Evolutionary conservation across 73 alveolate species (phyloP).

Genomic region (Uronychia binucleata): DNA sequence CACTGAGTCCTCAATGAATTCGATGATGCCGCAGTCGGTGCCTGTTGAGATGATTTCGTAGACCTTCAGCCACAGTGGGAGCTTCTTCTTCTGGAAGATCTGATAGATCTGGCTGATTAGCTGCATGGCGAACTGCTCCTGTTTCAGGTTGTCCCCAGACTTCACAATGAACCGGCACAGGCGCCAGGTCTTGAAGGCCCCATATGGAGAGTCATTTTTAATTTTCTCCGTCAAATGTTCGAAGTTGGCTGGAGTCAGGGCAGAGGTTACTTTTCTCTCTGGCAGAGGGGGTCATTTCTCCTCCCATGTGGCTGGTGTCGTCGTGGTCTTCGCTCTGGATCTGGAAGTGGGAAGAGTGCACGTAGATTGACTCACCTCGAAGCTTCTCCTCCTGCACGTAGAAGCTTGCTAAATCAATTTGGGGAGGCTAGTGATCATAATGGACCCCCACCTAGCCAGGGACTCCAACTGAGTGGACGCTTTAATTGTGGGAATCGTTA

Average conservation of each 20-base stretch:
- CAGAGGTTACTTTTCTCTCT: too few species aligned
- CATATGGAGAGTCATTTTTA: conserved; percentile 42
- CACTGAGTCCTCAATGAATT: conserved; percentile 84
- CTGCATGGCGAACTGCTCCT: conserved; percentile 77
- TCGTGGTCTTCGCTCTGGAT: too few species aligned
- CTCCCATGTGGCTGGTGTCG: too few species aligned
- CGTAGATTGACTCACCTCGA: too few species aligned
- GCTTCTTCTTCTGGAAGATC: conserved; percentile 54
- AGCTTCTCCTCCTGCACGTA: neutral
- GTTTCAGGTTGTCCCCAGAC: conserved; percentile 71
- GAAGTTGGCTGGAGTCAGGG: neutral
- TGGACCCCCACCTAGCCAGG: too few species aligned
- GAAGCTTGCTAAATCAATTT: too few species aligned
- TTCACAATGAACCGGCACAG: conserved; percentile 52
- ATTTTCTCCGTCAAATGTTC: conserved; percentile 52
- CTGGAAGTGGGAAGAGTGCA: too few species aligned
- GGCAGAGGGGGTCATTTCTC: too few species aligned
- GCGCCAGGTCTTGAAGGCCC: conserved; percentile 52
- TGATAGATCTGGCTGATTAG: conserved; percentile 57
- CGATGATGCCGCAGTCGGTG: conserved; percentile 84
- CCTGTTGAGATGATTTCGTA: conserved; percentile 90
- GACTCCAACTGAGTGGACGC: too few species aligned
- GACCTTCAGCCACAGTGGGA: conserved; percentile 67
- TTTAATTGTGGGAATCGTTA: too few species aligned
- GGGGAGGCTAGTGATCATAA: too few species aligned